A percentile compares a stretch with the other conserved stretches of the same genome.
Conservation (phyloP, 331 rosid genomes). For the Cydonia oblonga region DNA sequence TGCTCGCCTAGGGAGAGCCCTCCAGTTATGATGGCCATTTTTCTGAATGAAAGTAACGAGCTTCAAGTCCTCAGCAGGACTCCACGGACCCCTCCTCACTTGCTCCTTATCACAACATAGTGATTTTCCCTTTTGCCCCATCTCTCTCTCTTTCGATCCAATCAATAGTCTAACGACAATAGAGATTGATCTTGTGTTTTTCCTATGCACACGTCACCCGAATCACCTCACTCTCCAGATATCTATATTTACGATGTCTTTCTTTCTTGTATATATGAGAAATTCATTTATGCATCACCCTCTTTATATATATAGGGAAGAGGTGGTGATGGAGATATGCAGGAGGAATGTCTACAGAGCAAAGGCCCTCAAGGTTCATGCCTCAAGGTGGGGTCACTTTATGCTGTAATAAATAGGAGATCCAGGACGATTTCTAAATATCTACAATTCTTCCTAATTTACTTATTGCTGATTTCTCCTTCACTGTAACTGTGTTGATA, state of each 20-base stretch:
- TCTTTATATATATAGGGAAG: neutral
- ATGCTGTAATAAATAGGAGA: slow-evolving; percentile 37
- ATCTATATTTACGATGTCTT: neutral
- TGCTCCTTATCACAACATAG: slow-evolving; percentile 82
- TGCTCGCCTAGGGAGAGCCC: slow-evolving; percentile 86
- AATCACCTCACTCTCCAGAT: neutral
- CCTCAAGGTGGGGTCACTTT: slow-evolving; percentile 25
- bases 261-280: neutral
- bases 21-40: slow-evolving; percentile 90
- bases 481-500: neutral
- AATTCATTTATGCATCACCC: slow-evolving; percentile 1
- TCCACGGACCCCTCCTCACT: slow-evolving; percentile 99
- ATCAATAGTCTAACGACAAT: neutral
- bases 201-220: neutral
- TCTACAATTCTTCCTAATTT: neutral
- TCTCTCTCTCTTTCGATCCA: slow-evolving; percentile 3
- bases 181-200: neutral
- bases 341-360: neutral
- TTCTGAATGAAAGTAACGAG: slow-evolving; percentile 79
- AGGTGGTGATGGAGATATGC: neutral
- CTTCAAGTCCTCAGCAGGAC: slow-evolving; percentile 70
- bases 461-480: neutral
- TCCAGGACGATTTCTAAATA: slow-evolving; percentile 14
- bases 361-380: slow-evolving; percentile 45
- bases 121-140: slow-evolving; percentile 91